Percentiles rank a stretch among this genome's conserved stretches.
phyloP scores from a whole-genome alignment of 495 filamentous ascomycete genomes.

The Tuber borchii region DNA sequence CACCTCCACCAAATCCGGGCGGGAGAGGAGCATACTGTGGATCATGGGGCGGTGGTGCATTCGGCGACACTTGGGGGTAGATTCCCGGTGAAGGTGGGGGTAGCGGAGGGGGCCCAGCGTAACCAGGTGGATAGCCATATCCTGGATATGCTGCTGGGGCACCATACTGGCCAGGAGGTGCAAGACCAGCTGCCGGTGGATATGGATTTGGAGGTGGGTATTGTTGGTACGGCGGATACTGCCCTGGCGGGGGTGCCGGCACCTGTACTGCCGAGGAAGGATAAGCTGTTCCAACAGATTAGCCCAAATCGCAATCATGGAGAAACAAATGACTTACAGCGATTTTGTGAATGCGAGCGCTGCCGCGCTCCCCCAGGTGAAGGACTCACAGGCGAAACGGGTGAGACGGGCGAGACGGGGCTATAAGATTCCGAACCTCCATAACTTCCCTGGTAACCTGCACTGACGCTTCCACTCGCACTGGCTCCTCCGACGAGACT shows the following conservation, averaged over 20 bases:
- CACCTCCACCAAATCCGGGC: slow-evolving; percentile 34
- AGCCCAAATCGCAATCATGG: slow-evolving; percentile 7
- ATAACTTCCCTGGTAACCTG: slow-evolving; percentile 25
- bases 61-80: slow-evolving; percentile 15
- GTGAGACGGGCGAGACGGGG: slow-evolving; percentile 26
- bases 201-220: slow-evolving; percentile 23
- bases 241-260: slow-evolving; percentile 13
- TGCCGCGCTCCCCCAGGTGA: slow-evolving; percentile 20
- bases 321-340: slow-evolving; percentile 1
- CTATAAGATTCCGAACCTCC: slow-evolving; percentile 18
- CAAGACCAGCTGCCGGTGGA: slow-evolving; percentile 6
- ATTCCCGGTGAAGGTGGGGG: slow-evolving; percentile 18
- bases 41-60: slow-evolving; percentile 28
- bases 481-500: slow-evolving; percentile 17
- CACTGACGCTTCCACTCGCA: slow-evolving; percentile 13
- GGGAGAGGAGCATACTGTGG: slow-evolving; percentile 26
- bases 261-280: slow-evolving; percentile 11
- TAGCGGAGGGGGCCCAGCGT: slow-evolving; percentile 10
- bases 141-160: slow-evolving; percentile 13
- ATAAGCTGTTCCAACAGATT: slow-evolving; percentile 18
- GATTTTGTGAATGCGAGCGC: slow-evolving; percentile 4
- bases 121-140: slow-evolving; percentile 26
- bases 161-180: slow-evolving; percentile 18
- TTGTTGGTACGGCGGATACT: slow-evolving; percentile 1
- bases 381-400: slow-evolving; percentile 16